These are phyloP conservation scores for Raffaelea arxii DNA, from an alignment of 2,329 filamentous ascomycete species.

Conservation along the genomic window DNA sequence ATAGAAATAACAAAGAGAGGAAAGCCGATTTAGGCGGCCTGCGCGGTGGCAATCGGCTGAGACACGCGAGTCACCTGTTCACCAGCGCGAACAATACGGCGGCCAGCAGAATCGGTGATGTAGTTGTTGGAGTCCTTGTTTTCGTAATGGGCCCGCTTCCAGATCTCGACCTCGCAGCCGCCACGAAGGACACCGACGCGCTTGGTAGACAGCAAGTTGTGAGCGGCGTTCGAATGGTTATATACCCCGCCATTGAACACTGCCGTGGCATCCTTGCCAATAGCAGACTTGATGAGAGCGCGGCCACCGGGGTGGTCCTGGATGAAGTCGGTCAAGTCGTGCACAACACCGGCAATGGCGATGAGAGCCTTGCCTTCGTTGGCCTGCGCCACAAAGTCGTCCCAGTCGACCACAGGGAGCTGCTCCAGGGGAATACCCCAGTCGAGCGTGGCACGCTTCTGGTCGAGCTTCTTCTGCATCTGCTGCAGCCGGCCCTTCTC, in stretches of 20 bases:
- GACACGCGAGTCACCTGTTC: slow-evolving; percentile 75
- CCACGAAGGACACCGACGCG: slow-evolving; percentile 77
- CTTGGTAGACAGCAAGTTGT: slow-evolving; percentile 84
- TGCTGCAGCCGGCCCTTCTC: slow-evolving; percentile 87
- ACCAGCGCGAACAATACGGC: slow-evolving; percentile 78
- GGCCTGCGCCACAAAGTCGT: slow-evolving; percentile 69
- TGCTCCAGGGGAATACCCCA: slow-evolving; percentile 82
- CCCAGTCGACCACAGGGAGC: slow-evolving; percentile 78
- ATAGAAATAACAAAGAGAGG: not conserved
- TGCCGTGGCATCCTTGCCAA: slow-evolving; percentile 81
- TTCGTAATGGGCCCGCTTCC: slow-evolving; percentile 78
- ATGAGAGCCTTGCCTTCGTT: slow-evolving; percentile 70
- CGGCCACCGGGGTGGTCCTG: slow-evolving; percentile 86
- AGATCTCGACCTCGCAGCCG: slow-evolving; percentile 84
- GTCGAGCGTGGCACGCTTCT: slow-evolving; percentile 72
- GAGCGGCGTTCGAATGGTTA: slow-evolving; percentile 79
- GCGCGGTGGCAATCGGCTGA: slow-evolving; percentile 71
- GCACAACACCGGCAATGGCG: slow-evolving; percentile 73
- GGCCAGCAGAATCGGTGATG: slow-evolving; percentile 70
- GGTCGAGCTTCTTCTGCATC: slow-evolving; percentile 85
- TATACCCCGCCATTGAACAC: slow-evolving; percentile 92
- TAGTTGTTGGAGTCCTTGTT: slow-evolving; percentile 68
- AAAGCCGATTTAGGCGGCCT: slow-evolving; percentile 53
- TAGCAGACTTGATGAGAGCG: slow-evolving; percentile 70
- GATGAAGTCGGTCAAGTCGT: slow-evolving; percentile 77